Evolutionary conservation across 1,139 yeast genomes (phyloP).

Genomic region (Debaryomyces sp.): DNA sequence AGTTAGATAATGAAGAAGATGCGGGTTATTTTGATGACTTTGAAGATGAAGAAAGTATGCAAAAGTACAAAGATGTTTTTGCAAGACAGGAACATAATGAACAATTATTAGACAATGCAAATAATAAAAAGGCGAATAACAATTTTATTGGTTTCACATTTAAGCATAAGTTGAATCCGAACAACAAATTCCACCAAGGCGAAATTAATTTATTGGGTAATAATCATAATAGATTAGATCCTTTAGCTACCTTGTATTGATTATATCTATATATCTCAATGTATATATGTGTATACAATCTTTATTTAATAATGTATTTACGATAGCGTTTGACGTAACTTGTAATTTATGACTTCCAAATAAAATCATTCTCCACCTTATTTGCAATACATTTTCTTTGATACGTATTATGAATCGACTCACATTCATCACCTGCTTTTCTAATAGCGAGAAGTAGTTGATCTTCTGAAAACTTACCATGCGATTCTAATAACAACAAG

Average conservation of each 20-base stretch:
- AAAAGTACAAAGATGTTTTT: slow-evolving; percentile 94
- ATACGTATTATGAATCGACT: slow-evolving; percentile 43
- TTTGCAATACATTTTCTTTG: slow-evolving; percentile 50
- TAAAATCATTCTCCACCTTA: slow-evolving; percentile 55
- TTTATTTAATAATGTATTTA: slow-evolving; percentile 5
- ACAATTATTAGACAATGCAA: slow-evolving; percentile 68
- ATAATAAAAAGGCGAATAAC: slow-evolving; percentile 35
- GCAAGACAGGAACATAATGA: slow-evolving; percentile 87
- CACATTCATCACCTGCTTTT: slow-evolving; percentile 49
- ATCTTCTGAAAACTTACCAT: slow-evolving; percentile 65
- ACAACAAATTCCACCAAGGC: slow-evolving; percentile 47
- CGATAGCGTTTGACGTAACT: not conserved
- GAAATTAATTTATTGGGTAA: slow-evolving; percentile 44
- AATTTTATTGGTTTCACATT: slow-evolving; percentile 96
- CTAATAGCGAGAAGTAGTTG: slow-evolving; percentile 55
- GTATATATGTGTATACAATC: slow-evolving; percentile 5
- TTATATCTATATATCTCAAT: slow-evolving; percentile 4
- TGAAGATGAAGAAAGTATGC: slow-evolving; percentile 95
- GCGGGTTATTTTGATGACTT: slow-evolving; percentile 99
- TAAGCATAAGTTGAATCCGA: slow-evolving; percentile 78
- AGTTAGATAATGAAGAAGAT: slow-evolving; percentile 93
- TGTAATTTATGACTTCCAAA: slow-evolving; percentile 48
- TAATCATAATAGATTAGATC: slow-evolving; percentile 35
- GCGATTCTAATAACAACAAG: slow-evolving; percentile 67
- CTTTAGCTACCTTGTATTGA: slow-evolving; percentile 50